Conservation (phyloP, 2,329 filamentous ascomycete genomes). For the Bipolaris cookei region DNA sequence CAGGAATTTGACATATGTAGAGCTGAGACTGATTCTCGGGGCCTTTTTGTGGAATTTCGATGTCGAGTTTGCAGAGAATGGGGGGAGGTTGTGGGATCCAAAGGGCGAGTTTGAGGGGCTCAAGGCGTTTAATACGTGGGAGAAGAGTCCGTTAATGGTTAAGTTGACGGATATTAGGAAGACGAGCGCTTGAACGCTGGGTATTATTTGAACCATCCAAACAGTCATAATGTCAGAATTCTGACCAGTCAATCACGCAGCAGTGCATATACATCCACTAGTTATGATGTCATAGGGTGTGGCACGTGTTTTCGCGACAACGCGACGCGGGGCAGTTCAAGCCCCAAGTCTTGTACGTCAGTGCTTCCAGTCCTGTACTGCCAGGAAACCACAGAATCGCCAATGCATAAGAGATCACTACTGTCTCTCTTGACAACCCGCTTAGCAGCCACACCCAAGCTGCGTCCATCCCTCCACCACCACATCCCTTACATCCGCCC, state of each 20-base stretch:
- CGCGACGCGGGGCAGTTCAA: conserved; percentile 19
- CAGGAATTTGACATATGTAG: conserved; percentile 45
- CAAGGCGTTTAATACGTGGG: conserved; percentile 43
- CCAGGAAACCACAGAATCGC: neutral
- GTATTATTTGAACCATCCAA: neutral
- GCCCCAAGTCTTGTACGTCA: conserved; percentile 21
- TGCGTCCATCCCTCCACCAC: neutral
- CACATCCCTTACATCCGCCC: conserved; percentile 1
- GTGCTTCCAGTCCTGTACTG: neutral
- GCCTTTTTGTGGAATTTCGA: conserved; percentile 47
- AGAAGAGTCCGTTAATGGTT: conserved; percentile 44
- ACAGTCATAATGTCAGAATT: neutral
- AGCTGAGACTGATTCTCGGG: conserved; percentile 40
- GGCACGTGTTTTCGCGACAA: conserved; percentile 18
- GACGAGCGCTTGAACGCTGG: conserved; percentile 12
- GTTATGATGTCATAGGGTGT: neutral
- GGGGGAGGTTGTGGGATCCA: conserved; percentile 34
- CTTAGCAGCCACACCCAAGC: neutral
- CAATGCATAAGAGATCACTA: neutral
- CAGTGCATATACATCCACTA: neutral
- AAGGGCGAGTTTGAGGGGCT: conserved; percentile 37
- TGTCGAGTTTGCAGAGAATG: conserved; percentile 39
- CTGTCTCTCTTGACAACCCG: neutral
- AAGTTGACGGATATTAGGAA: conserved; percentile 40
- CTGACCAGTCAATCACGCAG: neutral